Base-by-base conservation (phyloP, 257 asterid species). In the Anisodus acutangulus region DNA sequence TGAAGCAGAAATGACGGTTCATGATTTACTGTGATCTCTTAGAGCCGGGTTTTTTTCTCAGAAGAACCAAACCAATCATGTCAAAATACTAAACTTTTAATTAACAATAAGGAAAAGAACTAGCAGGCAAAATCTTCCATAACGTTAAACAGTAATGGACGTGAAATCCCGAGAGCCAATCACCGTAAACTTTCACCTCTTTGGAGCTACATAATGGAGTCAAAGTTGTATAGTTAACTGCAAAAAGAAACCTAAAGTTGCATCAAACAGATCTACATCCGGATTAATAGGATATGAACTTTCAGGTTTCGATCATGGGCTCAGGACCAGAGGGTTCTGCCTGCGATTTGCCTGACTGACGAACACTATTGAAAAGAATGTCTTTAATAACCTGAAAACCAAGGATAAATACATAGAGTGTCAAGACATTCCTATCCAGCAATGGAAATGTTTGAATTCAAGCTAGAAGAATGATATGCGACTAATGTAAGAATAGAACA, bases 301-400 rank as follows among this genome's bases (percentile, higher is more conserved):
- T 63, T 95, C 91, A 95, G 88, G 90, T 84, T 88, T 96, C 99
- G 74, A 96, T 87, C 98, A 96, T 96, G 79, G 98, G 99, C 85
- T 93, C 97, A 22, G 98, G 98, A 47, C 82, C 92, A 8, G 97
- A 87, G 67, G 97, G 87, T 82, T 92, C 97, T 7, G 89, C 60
- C 80, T 82, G 92, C 58, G 91, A 87, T 63, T 79, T 88, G 86
- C 78, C 89, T 71, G 97, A 91, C 86, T 87, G 97, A 58, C 92
- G 89, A 69, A 94, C 98, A 4, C 98, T 92, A 89, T 96, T 96
- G 91, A 94, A 96, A 66, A 96, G 97, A 78, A 90, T 92, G 85
- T 96, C 97, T 94, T 96, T 96, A 90, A 96, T 96, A 62, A 96
- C 99, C 99, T 96, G 85, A 45, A 85, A 83, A 26, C 63, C 81